phyloP scores from a whole-genome alignment of 768 basidiomycete species.

The Exidia glandulosa region DNA sequence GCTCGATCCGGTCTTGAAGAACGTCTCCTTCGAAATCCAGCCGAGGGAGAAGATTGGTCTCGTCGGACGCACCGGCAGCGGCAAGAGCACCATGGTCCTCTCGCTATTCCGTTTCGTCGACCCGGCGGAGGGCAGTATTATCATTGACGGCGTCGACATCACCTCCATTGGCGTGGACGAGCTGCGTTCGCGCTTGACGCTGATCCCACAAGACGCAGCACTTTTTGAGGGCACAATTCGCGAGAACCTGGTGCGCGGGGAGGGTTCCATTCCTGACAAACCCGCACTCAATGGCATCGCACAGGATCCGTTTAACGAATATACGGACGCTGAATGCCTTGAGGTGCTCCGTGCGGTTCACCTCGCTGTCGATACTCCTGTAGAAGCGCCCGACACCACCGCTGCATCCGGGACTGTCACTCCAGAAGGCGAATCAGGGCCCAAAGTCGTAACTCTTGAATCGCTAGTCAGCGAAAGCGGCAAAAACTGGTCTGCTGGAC shows the following conservation, averaged over 20 bases:
- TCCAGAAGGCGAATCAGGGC: background rate
- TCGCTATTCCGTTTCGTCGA: constrained; percentile 23
- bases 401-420: constrained; percentile 20
- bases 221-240: background rate
- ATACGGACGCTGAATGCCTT: constrained; percentile 48
- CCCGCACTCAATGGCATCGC: constrained; percentile 60
- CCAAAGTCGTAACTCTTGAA: constrained; percentile 31
- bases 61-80: constrained; percentile 39
- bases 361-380: constrained; percentile 31
- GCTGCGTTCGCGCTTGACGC: constrained; percentile 40
- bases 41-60: constrained; percentile 56
- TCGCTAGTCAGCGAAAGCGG: constrained; percentile 52
- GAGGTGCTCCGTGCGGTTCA: constrained; percentile 59
- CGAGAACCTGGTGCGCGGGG: constrained; percentile 65
- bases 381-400: constrained; percentile 14
- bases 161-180: constrained; percentile 58
- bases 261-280: constrained; percentile 64
- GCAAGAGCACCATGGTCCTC: constrained; percentile 19
- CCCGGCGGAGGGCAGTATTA: constrained; percentile 21
- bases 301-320: constrained; percentile 53
- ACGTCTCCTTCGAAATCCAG: constrained; percentile 42
- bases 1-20: constrained; percentile 51
- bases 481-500: constrained; percentile 56
- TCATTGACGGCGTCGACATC: constrained; percentile 59
- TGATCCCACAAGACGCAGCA: background rate